Evolutionary conservation across 805 yeast species (phyloP), one percentile per base, ranked within the genome.

Genomic region (Citeromyces matritensis): DNA sequence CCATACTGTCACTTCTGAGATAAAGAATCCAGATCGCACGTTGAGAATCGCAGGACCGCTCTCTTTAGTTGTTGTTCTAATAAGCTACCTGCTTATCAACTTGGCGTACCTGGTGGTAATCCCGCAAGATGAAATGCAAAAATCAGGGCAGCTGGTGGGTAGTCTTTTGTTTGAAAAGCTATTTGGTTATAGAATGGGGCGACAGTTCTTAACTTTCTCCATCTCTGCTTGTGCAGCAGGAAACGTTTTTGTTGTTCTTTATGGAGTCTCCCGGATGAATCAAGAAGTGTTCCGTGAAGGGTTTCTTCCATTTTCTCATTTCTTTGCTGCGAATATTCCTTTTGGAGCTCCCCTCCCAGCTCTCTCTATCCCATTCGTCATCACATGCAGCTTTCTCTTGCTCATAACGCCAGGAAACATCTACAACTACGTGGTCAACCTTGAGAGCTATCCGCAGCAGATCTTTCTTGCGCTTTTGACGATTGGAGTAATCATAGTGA

Each of bases 231-330:
- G 70, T 31, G 63, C 74, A 4, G 76, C 66, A 3, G 74, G 76
- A 2, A 69, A 69, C 38, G 60, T 69, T 4, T 59, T 69, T 37
- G 71, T 68, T 12, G 76, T 69, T 6, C 40, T 68, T 26, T 69
- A 65, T 42, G 63, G 69, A 11, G 57, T 66, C 13, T 65, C 73
- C 2, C 51, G 76, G 37, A 60, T 65, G 45, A 63, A 63, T 38
- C 77, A 69, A 42, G 77, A 69, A 42, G 66, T 65, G 1, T 69
- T 69, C 42, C 44, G 73, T 15, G 74, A 67, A 38, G 75, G 75
- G 0, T 66, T 57, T 39, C 45, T 69, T 17, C 77, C 77, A 4
- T 59, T 50, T 30, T 65, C 73, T 7, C 42, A 40, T 19, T 51
- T 61, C 35, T 65, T 69, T 60, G 63, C 74, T 2, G 63, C 74